These are phyloP conservation scores for Dactylella cylindrospora DNA, from an alignment of 2,329 filamentous ascomycete genomes.

Conservation along the genomic window DNA sequence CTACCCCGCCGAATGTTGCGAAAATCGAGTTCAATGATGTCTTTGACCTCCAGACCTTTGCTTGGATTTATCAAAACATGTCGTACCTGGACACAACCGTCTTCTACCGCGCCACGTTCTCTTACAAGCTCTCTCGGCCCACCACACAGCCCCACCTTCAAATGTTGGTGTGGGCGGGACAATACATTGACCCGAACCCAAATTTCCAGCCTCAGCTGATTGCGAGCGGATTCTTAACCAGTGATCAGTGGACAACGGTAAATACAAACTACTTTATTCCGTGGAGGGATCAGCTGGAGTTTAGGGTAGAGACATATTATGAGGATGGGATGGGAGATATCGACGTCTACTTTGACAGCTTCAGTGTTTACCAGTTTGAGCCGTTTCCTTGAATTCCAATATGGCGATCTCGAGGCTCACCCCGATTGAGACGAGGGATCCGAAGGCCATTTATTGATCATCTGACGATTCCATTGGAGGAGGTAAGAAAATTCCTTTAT, in stretches of 20 bases:
- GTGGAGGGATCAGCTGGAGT: neutral
- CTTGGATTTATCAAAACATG: neutral
- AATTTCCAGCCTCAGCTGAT: too few relatives aligned
- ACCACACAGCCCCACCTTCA: neutral
- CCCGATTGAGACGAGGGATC: too few relatives aligned
- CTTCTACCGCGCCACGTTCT: neutral
- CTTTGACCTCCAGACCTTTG: neutral
- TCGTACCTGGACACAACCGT: neutral
- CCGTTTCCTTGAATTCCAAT: too few relatives aligned
- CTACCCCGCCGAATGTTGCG: neutral
- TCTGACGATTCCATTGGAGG: too few relatives aligned
- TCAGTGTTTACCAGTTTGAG: neutral
- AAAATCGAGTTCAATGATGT: neutral
- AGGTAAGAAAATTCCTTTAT: too few relatives aligned
- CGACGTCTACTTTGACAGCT: neutral
- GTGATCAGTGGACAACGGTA: neutral
- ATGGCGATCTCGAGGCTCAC: too few relatives aligned
- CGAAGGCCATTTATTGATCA: too few relatives aligned
- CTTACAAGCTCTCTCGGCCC: neutral
- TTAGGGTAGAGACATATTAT: constrained; percentile 1
- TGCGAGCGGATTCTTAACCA: neutral
- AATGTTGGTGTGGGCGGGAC: neutral
- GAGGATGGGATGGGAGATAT: neutral
- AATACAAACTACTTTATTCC: neutral
- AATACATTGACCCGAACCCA: neutral